Evolutionary conservation across 2,329 filamentous ascomycete genomes (phyloP), one percentile per base, ranked within the genome.

Genomic region (Claviceps citrina): DNA sequence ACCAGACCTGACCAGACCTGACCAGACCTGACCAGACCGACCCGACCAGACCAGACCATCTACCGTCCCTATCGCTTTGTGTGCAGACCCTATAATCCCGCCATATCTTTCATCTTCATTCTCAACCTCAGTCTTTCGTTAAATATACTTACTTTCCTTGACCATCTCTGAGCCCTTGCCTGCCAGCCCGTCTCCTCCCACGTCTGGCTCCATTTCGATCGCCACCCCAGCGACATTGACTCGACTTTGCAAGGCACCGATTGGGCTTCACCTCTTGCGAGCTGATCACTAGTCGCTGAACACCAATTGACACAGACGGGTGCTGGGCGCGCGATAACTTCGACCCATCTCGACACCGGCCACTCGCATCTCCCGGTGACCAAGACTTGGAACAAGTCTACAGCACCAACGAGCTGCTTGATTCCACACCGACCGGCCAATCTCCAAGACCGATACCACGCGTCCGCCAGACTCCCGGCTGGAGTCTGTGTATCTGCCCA

Each of bases 401-500:
- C 15, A 13, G 16, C 13, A 7, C 8, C 18, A 30, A 15, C 9
- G 10, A 22, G 13, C 26, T 24, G 18, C 19, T 10, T 5, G 19
- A n/a, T 19, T 7, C 8, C 19, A 25, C 28, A n/a, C 15, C 28
- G 9, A 38, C n/a, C n/a, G 27, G 19, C 7, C 15, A 7, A 2
- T 12, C 8, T 13, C 19, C 7, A 27, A 9, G 12, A 22, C 15
- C 26, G 31, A 31, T 9, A 38, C 12, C 26, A 15, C 19, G 8
- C 26, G 7, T 22, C 38, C 38, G 41, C 36, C 12, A 33, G 57
- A 56, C 60, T 63, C 59, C 56, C 53, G 56, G 55, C 44, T 44
- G 55, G 58, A 56, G 57, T 59, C 55, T 38, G 38, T 38, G 38
- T 39, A 28, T 47, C 52, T 49, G 56, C 51, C 54, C 50, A 58